These are phyloP conservation scores for Sclerotiophoma versabilis DNA, from an alignment of 2,329 filamentous ascomycete species.

Conservation along the genomic window DNA sequence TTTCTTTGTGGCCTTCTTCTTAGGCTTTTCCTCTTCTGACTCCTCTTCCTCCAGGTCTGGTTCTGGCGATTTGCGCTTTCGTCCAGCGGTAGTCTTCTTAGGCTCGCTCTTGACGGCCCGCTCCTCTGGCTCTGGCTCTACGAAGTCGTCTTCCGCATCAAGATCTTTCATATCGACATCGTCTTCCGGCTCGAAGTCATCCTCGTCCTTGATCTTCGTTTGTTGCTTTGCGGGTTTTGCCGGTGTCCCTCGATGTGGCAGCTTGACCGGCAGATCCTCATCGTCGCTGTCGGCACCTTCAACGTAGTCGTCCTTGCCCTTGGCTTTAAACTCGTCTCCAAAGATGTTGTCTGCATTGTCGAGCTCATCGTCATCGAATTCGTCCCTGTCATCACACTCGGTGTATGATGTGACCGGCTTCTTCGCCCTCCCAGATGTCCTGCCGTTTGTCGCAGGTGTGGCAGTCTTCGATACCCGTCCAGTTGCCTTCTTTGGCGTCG, in stretches of 20 bases:
- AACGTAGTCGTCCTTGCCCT: constrained; percentile 73
- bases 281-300: constrained; percentile 54
- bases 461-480: constrained; percentile 39
- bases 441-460: constrained; percentile 47
- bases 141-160: constrained; percentile 55
- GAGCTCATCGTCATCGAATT: constrained; percentile 51
- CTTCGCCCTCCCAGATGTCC: constrained; percentile 50
- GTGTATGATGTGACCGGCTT: constrained; percentile 51
- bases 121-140: constrained; percentile 54
- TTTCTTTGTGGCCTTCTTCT: constrained; percentile 59
- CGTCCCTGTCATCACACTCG: constrained; percentile 70
- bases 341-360: constrained; percentile 83
- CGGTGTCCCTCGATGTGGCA: constrained; percentile 49
- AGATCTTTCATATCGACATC: constrained; percentile 63
- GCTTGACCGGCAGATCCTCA: constrained; percentile 33
- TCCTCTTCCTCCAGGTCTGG: constrained; percentile 61
- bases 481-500: constrained; percentile 47
- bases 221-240: constrained; percentile 54
- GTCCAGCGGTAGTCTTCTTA: constrained; percentile 44
- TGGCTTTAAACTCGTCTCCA: constrained; percentile 71
- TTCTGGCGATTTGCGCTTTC: constrained; percentile 66
- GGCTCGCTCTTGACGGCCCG: constrained; percentile 50
- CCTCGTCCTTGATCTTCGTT: constrained; percentile 53
- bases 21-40: constrained; percentile 64
- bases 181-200: constrained; percentile 51